Conservation (phyloP, 192 early-diverging fungal species). For the Endogone sp. region DNA sequence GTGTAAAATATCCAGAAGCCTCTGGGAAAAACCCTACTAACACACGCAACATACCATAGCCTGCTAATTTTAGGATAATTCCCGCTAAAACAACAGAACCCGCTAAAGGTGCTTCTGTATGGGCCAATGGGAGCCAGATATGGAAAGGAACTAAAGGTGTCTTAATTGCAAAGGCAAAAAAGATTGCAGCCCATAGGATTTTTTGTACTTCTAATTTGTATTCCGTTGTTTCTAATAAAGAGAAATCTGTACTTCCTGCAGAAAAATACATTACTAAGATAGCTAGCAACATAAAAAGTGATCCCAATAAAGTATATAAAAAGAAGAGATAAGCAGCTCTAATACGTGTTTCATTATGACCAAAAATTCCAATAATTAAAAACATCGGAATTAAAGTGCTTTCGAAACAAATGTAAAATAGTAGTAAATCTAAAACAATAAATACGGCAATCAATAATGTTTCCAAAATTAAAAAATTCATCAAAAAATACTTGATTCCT, state of each 20-base stretch:
- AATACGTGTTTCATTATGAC: conserved; percentile 8
- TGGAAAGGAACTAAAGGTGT: conserved; percentile 56
- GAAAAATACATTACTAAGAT: conserved; percentile 54
- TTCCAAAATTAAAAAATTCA: conserved; percentile 47
- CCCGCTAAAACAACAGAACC: conserved; percentile 68
- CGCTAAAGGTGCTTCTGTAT: conserved; percentile 63
- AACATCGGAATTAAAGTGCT: conserved; percentile 27
- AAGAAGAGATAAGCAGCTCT: conserved; percentile 15
- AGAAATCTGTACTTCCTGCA: conserved; percentile 55
- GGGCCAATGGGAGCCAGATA: conserved; percentile 59
- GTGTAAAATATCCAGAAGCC: conserved; percentile 68
- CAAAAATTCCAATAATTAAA: conserved; percentile 37
- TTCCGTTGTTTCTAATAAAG: no score
- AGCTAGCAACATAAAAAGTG: conserved; percentile 54
- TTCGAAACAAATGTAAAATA: conserved; percentile 20
- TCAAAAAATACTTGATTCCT: conserved; percentile 46
- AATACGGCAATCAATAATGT: conserved; percentile 49
- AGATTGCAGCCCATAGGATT: conserved; percentile 46
- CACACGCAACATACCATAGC: conserved; percentile 66
- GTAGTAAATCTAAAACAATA: conserved; percentile 39
- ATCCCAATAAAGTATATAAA: conserved; percentile 22
- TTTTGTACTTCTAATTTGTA: conserved; percentile 52
- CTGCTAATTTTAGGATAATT: conserved; percentile 65
- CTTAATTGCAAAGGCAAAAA: conserved; percentile 58
- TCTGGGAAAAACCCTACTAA: conserved; percentile 65